Percentiles rank a stretch among this genome's conserved stretches.
Evolutionary conservation across 352 stramenopile genomes (phyloP).

Genomic region (Pythium sp.): DNA sequence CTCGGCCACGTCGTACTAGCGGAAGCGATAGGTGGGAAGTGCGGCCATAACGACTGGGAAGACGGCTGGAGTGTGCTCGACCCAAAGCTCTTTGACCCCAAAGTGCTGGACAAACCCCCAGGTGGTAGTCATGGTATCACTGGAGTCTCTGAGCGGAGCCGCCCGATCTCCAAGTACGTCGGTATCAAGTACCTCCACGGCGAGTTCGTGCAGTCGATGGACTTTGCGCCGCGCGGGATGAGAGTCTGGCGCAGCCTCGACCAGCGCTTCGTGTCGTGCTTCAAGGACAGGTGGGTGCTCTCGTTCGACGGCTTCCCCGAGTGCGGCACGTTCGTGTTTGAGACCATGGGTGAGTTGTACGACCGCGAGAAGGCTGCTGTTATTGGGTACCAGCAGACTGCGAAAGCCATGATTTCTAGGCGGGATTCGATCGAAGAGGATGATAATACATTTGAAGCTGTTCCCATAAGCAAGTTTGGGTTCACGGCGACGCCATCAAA

Average conservation of each 20-base stretch:
- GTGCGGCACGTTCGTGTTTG: conserved; percentile 26
- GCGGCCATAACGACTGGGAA: conserved; percentile 17
- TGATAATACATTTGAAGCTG: neutral
- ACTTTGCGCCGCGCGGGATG: conserved; percentile 12
- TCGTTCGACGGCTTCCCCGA: conserved; percentile 28
- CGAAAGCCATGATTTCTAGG: neutral
- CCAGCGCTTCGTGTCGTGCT: conserved; percentile 21
- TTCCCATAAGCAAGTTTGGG: neutral
- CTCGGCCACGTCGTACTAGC: conserved; percentile 32
- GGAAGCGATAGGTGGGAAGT: conserved; percentile 20
- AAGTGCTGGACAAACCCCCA: neutral
- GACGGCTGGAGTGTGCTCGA: conserved; percentile 26
- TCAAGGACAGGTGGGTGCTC: conserved; percentile 18
- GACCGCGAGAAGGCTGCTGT: conserved; percentile 18
- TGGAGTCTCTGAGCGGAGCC: neutral
- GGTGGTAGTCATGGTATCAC: neutral
- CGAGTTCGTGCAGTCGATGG: conserved; percentile 24
- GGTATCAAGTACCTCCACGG: conserved; percentile 29
- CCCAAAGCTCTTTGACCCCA: conserved; percentile 13
- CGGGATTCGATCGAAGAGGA: neutral
- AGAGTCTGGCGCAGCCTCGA: conserved; percentile 21
- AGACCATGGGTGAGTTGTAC: conserved; percentile 27
- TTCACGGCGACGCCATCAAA: neutral
- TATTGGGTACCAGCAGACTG: neutral
- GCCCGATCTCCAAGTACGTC: conserved; percentile 10